Evolutionary conservation across 108 stramenopile genomes (phyloP).

Genomic region (Skeletonema menzelii): DNA sequence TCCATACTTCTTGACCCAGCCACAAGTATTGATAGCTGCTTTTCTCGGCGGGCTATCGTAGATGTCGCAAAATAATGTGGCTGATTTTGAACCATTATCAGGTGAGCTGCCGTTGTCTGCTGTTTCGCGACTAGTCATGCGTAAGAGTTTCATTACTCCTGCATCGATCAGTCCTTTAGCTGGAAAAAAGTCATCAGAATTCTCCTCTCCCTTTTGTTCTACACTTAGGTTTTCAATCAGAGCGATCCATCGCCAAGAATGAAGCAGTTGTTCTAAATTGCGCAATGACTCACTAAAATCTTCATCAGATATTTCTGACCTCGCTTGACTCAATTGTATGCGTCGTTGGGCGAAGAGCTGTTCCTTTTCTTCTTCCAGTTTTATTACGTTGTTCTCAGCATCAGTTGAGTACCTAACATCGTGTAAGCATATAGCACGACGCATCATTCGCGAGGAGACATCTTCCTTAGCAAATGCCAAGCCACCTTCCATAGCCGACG

Average conservation of each 20-base stretch:
- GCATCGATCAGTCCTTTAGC: constrained; percentile 66
- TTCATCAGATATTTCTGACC: constrained; percentile 1
- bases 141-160: constrained; percentile 61
- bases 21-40: constrained; percentile 60
- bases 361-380: constrained; percentile 54
- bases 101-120: constrained; percentile 22
- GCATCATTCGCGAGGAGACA: constrained; percentile 77
- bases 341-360: constrained; percentile 23
- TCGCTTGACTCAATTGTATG: not conserved
- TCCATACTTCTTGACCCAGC: constrained; percentile 63
- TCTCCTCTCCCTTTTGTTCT: constrained; percentile 39
- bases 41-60: constrained; percentile 64
- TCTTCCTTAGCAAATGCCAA: constrained; percentile 41
- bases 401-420: constrained; percentile 61
- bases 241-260: constrained; percentile 83
- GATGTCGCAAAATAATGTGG: constrained; percentile 57
- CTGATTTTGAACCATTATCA: constrained; percentile 50
- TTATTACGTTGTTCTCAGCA: constrained; percentile 56
- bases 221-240: constrained; percentile 62
- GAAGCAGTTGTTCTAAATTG: constrained; percentile 46
- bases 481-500: constrained; percentile 46
- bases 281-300: constrained; percentile 3
- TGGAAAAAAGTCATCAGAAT: constrained; percentile 28
- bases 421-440: constrained; percentile 59
- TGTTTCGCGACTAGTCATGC: constrained; percentile 46